Evolutionary conservation across 192 early-diverging fungal genomes (phyloP).

Genomic region (Coemansia sp.): DNA sequence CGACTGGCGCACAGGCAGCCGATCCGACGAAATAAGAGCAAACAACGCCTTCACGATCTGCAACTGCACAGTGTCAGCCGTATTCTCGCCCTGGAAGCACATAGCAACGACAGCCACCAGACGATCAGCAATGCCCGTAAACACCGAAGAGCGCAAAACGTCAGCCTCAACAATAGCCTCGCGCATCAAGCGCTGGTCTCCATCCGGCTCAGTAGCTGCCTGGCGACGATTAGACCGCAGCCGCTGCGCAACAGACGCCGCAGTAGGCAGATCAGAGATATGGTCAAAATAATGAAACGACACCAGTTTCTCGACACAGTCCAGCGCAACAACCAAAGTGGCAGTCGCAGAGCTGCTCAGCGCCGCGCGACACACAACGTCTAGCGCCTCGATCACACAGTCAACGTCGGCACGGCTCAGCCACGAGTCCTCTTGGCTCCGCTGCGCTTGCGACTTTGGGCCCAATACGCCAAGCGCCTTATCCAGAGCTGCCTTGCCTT

Average conservation of each 20-base stretch:
- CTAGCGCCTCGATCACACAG: conserved; percentile 66
- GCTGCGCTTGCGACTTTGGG: conserved; percentile 13
- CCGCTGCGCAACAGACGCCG: conserved; percentile 12
- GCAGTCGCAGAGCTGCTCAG: conserved; percentile 58
- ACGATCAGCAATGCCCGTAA: conserved; percentile 15
- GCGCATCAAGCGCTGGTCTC: conserved; percentile 4
- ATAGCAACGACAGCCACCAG: conserved; percentile 79
- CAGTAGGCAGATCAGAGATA: conserved; percentile 20
- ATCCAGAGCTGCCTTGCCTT: conserved; percentile 57
- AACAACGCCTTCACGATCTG: conserved; percentile 92
- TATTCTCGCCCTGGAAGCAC: conserved; percentile 75
- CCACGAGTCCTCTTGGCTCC: conserved; percentile 15
- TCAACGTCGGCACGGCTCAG: conserved; percentile 31
- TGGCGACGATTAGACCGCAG: conserved; percentile 16
- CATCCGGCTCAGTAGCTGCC: conserved; percentile 11
- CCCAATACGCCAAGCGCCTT: conserved; percentile 35
- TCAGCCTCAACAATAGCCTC: conserved; percentile 22
- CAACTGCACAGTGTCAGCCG: conserved; percentile 84
- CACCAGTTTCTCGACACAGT: conserved; percentile 81
- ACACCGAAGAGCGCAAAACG: neutral
- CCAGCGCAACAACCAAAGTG: conserved; percentile 70
- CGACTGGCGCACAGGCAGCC: conserved; percentile 69
- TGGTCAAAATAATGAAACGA: conserved; percentile 65
- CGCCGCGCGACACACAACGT: conserved; percentile 23
- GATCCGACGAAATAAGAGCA: conserved; percentile 74